phyloP scores from a whole-genome alignment of 2,329 filamentous ascomycete genomes.

The Talaromyces sp. region DNA sequence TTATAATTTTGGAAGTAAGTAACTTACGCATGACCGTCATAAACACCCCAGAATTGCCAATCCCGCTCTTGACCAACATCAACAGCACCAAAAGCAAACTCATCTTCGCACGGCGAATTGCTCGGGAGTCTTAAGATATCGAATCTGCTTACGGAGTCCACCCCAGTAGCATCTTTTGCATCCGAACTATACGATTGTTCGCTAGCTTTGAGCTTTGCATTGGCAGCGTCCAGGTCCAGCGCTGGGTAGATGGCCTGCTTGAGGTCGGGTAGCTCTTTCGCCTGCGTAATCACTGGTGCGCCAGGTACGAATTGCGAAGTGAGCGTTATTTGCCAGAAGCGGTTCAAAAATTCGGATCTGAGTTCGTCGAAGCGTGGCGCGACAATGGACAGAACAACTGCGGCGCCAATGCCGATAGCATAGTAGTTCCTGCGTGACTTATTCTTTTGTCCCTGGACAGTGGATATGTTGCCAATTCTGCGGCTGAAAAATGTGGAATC shows the following conservation, averaged over 20 bases:
- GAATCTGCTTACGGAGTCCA: neutral
- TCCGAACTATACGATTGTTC: neutral
- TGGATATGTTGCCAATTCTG: neutral
- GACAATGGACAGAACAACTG: neutral
- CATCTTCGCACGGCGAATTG: neutral
- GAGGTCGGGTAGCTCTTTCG: neutral
- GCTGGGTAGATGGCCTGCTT: neutral
- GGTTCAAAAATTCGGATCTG: neutral
- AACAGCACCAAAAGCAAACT: neutral
- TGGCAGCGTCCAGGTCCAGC: neutral
- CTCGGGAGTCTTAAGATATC: neutral
- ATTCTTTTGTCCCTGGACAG: neutral
- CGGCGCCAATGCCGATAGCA: neutral
- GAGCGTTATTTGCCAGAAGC: neutral
- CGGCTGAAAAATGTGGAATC: neutral
- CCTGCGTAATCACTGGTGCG: neutral
- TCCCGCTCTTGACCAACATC: neutral
- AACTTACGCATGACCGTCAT: constrained; percentile 1
- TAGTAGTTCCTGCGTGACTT: neutral
- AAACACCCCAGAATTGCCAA: constrained; percentile 1
- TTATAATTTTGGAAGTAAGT: neutral
- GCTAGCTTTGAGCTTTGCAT: neutral
- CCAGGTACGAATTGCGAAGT: neutral
- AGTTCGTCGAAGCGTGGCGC: neutral
- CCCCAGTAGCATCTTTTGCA: neutral